Conservation (phyloP, 441 rosid genomes). For the Pelargonium citronellum region DNA sequence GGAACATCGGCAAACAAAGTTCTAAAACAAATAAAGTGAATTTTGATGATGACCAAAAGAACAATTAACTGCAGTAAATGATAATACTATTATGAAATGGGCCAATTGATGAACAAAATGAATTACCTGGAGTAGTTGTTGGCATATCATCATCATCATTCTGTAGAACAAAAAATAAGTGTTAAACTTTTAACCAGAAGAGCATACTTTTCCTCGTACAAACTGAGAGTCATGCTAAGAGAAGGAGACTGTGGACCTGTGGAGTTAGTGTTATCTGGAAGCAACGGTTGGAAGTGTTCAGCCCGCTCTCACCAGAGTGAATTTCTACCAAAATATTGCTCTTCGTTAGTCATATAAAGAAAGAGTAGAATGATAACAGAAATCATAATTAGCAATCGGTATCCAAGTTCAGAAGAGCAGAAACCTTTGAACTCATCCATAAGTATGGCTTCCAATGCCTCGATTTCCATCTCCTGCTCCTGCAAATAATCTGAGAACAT, state of each 20-base stretch:
- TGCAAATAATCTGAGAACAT: conserved; percentile 45
- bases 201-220: no score
- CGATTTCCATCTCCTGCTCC: conserved; percentile 97
- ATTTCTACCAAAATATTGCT: conserved; percentile 46
- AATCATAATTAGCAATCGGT: conserved; percentile 3
- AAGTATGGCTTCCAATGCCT: conserved; percentile 91
- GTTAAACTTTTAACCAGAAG: background rate
- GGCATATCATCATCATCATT: conserved; percentile 52
- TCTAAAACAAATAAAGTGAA: conserved; percentile 16
- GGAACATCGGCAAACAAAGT: conserved; percentile 2
- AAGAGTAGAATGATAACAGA: conserved; percentile 15
- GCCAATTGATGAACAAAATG: conserved; percentile 14
- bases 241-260: conserved; percentile 41
- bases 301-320: conserved; percentile 81
- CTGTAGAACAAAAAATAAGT: conserved; percentile 28
- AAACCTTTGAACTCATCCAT: conserved; percentile 90
- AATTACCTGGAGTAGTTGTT: conserved; percentile 43
- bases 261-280: conserved; percentile 68
- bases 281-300: conserved; percentile 74
- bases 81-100: background rate
- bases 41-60: conserved; percentile 3
- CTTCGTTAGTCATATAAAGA: background rate
- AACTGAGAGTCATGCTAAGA: background rate
- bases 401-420: conserved; percentile 10
- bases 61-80: background rate